These are phyloP conservation scores for Jamesozyma gamospora DNA, from an alignment of 805 yeast species.

Conservation along the genomic window DNA sequence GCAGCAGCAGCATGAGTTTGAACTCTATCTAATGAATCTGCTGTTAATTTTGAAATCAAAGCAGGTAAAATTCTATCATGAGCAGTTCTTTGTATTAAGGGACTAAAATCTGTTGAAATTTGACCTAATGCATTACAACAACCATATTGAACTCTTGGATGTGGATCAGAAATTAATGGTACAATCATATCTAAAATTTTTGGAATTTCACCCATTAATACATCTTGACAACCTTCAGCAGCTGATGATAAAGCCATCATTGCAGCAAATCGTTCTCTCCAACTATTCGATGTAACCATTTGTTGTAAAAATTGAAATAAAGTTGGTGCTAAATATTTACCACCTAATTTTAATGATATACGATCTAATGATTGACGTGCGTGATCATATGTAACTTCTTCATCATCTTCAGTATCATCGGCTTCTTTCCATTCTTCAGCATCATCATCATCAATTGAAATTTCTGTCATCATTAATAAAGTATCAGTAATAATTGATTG, in stretches of 20 bases:
- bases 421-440: conserved; percentile 79
- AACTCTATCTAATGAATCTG: conserved; percentile 74
- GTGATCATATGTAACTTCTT: conserved; percentile 80
- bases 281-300: conserved; percentile 63
- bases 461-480: conserved; percentile 82
- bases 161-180: conserved; percentile 77
- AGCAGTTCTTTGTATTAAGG: conserved; percentile 69
- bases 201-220: conserved; percentile 71
- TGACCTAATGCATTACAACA: conserved; percentile 96
- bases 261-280: conserved; percentile 97
- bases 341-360: conserved; percentile 73
- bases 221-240: conserved; percentile 94
- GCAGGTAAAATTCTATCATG: conserved; percentile 81
- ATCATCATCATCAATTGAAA: conserved; percentile 80
- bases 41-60: conserved; percentile 67
- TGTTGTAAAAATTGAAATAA: conserved; percentile 78
- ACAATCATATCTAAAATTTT: conserved; percentile 73
- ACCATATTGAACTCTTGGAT: conserved; percentile 93
- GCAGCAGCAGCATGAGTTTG: conserved; percentile 99
- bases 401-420: conserved; percentile 70
- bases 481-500: conserved; percentile 62
- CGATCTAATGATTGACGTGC: conserved; percentile 94
- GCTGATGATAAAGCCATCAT: conserved; percentile 94
- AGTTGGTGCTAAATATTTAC: conserved; percentile 74
- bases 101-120: conserved; percentile 93